Percentiles rank a stretch among this genome's conserved stretches.
phyloP scores from a whole-genome alignment of 2,329 filamentous ascomycete species.

The Chrysosphaeria jannelii region DNA sequence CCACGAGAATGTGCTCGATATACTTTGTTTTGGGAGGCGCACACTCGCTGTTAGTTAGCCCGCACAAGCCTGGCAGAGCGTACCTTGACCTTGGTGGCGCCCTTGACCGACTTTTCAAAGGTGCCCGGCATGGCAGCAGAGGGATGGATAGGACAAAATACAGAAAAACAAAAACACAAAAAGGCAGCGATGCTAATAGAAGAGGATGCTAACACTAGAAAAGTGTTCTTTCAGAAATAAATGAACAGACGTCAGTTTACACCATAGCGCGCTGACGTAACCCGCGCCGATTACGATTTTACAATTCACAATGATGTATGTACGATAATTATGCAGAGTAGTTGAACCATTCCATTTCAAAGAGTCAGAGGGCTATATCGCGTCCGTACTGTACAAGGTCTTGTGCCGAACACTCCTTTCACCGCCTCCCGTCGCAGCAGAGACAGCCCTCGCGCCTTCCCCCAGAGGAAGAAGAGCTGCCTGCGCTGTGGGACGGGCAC shows the following conservation, averaged over 20 bases:
- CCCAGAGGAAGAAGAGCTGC: conserved; percentile 51
- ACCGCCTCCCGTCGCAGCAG: conserved; percentile 33
- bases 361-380: conserved; percentile 89
- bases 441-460: conserved; percentile 72
- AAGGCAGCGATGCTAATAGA: not conserved
- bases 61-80: conserved; percentile 5
- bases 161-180: not conserved
- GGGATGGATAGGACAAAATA: not conserved
- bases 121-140: conserved; percentile 44
- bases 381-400: conserved; percentile 95
- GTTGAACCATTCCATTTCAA: too few relatives aligned
- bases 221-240: not conserved
- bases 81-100: conserved; percentile 92
- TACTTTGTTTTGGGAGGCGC: conserved; percentile 97
- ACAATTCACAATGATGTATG: too few relatives aligned
- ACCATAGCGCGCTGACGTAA: too few relatives aligned
- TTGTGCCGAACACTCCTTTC: conserved; percentile 99
- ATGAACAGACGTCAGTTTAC: too few relatives aligned
- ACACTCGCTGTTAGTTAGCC: conserved; percentile 3
- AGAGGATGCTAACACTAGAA: not conserved
- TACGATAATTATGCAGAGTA: too few relatives aligned
- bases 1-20: conserved; percentile 89
- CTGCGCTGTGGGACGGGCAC: conserved; percentile 32
- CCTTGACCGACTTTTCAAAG: conserved; percentile 98
- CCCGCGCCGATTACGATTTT: too few relatives aligned